Base-by-base conservation (phyloP, 2,329 filamentous ascomycete species). In the Geosmithia putterillii region DNA sequence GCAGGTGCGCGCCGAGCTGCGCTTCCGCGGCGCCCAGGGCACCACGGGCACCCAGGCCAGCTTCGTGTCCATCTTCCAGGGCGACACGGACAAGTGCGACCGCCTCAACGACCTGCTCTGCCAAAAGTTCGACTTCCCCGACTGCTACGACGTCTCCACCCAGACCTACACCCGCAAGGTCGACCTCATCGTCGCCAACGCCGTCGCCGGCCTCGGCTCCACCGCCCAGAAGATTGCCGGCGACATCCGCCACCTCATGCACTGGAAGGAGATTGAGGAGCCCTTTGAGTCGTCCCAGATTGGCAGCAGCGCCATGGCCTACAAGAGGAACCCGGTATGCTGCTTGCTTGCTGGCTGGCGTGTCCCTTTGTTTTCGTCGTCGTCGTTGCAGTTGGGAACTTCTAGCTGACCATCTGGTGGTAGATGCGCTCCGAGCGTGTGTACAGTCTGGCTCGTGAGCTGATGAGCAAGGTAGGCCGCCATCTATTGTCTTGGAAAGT, bases 231-330 rank as follows among this genome's bases (percentile, higher is more conserved):
- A 81, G 46, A 89, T 94, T 47, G 75, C 77, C 41, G 72, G 73
- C 40, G 84, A 90, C 53, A 83, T 92, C 50, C 73, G 84, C 41
- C 81, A 86, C 56, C 67, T 90, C 40, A 81, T 82, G 6, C 70
- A 74, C 54, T 74, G 79, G 64, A 94, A 95, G 70, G 86, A 94
- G 61, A 69, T 92, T 46, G 88, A 94, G 57, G 85, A 89, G 67
- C 86, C 85, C 0, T 86, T 87, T 52, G 84, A 89, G 65, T 79
- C 78, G 53, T 75, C 79, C 50, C 86, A 94, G 64, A 87, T 89
- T 51, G 84, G 82, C 22, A 76, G 70, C 38, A 74, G 69, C 3
- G 23, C 35, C 15, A 39, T 39, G 21, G 62, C 66, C 2, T 72
- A 69, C 54, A 72, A 73, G 58, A 56, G 59, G 19, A 67, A 65